Evolutionary conservation across 345 rosid genomes (phyloP), one percentile per base, ranked within the genome.

Genomic region (Microcos paniculata): DNA sequence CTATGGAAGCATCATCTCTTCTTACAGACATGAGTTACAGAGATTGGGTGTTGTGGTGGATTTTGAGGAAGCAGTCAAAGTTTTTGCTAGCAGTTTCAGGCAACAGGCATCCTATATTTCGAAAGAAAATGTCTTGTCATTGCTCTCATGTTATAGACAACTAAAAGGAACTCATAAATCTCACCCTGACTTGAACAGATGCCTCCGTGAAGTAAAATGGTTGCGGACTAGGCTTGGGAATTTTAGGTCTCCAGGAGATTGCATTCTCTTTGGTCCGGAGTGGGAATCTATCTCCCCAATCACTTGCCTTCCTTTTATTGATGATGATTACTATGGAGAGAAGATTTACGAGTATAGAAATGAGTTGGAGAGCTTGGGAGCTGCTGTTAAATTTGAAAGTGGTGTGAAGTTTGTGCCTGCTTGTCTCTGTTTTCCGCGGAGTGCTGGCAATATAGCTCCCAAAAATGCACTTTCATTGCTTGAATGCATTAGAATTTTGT

Each of bases 201-300:
- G 85, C 81, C 80, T 86, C 42, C 68, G 35, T 6, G 88, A 86
- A 74, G 80, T 11, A 0, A 78, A 72, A 56, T 93, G 98, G 96
- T 75, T 93, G 79, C 83, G 80, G 45, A 91, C 91, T 4, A 83
- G 82, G 62, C 88, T 87, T 0, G 88, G 94, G n/a, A 89, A 76
- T 73, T 82, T 75, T 42, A 82, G 87, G 65, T 82, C 82, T 79
- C 98, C 93, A 12, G 53, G 23, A 11, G 84, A 87, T 0, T 91
- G 93, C 77, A 88, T 93, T 51, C 82, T 93, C 31, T 88, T 63
- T 79, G 82, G 86, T n/a, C 75, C 78, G 0, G 83, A 81, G 0
- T 93, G 98, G 10, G 79, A 83, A 62, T 80, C 87, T 18, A 84
- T 93, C 33, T 79, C 83, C 45, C 77, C 80, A 9, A 82, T 91